phyloP scores from a whole-genome alignment of 768 basidiomycete genomes.

The Phaffia tasmanica region DNA sequence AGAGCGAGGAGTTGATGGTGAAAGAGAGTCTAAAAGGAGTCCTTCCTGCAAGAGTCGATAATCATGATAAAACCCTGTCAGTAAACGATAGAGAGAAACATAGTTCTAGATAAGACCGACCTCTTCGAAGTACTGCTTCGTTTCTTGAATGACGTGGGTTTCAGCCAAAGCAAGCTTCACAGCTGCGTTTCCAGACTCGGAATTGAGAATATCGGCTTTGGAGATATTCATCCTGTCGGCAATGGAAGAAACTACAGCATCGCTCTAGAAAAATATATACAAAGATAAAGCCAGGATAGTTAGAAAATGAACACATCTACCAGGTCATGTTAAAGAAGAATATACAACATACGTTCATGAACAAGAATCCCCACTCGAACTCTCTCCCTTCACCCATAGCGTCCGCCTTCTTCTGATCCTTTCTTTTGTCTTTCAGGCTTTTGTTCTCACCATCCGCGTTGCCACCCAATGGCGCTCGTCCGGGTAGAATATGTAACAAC shows the following conservation, averaged over 20 bases:
- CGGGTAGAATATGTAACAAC: conserved; percentile 72
- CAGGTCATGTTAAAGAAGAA: no score
- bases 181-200: conserved; percentile 67
- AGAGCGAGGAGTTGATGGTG: conserved; percentile 41
- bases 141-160: conserved; percentile 90
- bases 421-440: conserved; percentile 51
- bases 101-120: conserved; percentile 44
- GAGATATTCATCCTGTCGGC: conserved; percentile 76
- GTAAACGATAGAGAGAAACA: conserved; percentile 51
- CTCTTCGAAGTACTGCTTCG: conserved; percentile 70
- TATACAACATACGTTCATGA: conserved; percentile 80
- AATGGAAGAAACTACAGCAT: conserved; percentile 83
- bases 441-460: conserved; percentile 43
- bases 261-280: conserved; percentile 50
- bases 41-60: conserved; percentile 24
- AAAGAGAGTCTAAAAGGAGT: conserved; percentile 29
- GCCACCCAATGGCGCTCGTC: conserved; percentile 36
- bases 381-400: conserved; percentile 51
- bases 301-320: no score
- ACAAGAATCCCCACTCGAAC: conserved; percentile 87
- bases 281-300: neutral
- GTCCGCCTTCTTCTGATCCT: conserved; percentile 49
- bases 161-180: conserved; percentile 94
- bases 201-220: conserved; percentile 79
- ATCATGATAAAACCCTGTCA: conserved; percentile 25